Evolutionary conservation across 2,329 filamentous ascomycete species (phyloP).

Genomic region (Gremmenia infestans): DNA sequence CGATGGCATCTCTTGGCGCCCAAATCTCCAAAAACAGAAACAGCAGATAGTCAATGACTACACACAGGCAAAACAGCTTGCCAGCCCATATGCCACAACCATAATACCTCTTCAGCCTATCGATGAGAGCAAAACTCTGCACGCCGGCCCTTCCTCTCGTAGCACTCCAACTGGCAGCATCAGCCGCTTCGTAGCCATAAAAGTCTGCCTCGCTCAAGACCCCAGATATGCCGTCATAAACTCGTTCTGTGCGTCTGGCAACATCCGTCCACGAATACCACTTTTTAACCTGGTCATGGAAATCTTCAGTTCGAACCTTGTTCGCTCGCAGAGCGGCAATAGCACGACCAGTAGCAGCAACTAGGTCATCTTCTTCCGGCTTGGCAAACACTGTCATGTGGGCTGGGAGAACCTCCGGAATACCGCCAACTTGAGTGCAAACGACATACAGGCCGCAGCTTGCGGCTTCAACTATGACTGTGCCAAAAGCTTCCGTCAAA

Average conservation of each 20-base stretch:
- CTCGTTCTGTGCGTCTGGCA: constrained; percentile 84
- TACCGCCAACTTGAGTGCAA: constrained; percentile 92
- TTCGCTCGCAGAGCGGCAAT: constrained; percentile 82
- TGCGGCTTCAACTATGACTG: constrained; percentile 94
- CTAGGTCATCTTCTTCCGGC: constrained; percentile 92
- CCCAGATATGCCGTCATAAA: constrained; percentile 89
- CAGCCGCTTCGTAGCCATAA: constrained; percentile 72
- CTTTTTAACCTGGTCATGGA: constrained; percentile 93
- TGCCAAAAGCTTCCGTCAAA: constrained; percentile 94
- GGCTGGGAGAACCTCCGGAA: constrained; percentile 88
- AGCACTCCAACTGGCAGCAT: constrained; percentile 59
- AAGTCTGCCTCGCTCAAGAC: constrained; percentile 82
- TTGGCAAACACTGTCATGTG: constrained; percentile 98
- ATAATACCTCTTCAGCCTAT: constrained; percentile 92
- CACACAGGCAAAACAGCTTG: constrained; percentile 93
- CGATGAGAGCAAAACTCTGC: constrained; percentile 87
- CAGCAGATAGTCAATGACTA: constrained; percentile 88
- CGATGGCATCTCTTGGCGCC: constrained; percentile 80
- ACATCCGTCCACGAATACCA: constrained; percentile 99
- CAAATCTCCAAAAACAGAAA: constrained; percentile 84
- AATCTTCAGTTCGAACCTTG: constrained; percentile 83
- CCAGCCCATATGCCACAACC: constrained; percentile 98
- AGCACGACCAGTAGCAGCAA: constrained; percentile 81
- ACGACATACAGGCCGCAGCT: constrained; percentile 95
- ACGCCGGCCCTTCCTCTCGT: constrained; percentile 64